Base-by-base conservation (phyloP, 345 rosid species). In the Hirschfeldia incana region DNA sequence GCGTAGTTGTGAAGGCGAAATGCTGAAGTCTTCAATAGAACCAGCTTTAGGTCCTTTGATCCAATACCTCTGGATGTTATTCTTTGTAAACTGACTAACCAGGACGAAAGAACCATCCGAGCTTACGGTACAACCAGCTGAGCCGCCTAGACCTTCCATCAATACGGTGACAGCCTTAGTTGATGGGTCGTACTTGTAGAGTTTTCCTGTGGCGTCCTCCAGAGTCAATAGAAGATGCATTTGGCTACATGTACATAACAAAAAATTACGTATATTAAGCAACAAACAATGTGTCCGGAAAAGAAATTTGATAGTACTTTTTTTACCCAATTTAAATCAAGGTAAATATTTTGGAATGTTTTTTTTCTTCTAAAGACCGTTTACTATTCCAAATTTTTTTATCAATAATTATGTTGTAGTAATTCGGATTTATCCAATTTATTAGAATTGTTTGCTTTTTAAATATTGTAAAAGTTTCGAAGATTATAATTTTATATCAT, bases 21-120 rank as follows among this genome's bases (percentile, higher is more conserved):
- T 72, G 11, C 78, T 78, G 57, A 78, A 78, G 34, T 73, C 78
- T 67, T 73, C 82, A 49, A 69, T 66, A 26, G 77, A 3, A 8
- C 82, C 78, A 65, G 82, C 82, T 78, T 73, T 78, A 0, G 77
- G 73, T 73, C 82, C 82, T 2, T 78, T 78, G 55, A 78, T 78
- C 82, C 78, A 79, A 69, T 79, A 68, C 67, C 75, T 79, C n/a
- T 34, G 53, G 75, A 79, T 79, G 32, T 16, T 53, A 53, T 16
- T 0, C 59, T 53, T 16, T 53, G 59, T 53, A 16, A 53, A 53
- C 59, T 15, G 75, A 49, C 83, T 74, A 28, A 79, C 78, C 46
- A 79, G 6, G 4, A 79, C 78, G 59, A 79, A 79, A 46, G 83
- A 79, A n/a, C 83, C 83, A 51, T 74, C 83, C 3, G 65, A 27